phyloP scores from a whole-genome alignment of 805 yeast genomes.

The Wickerhamiella azymoides region DNA sequence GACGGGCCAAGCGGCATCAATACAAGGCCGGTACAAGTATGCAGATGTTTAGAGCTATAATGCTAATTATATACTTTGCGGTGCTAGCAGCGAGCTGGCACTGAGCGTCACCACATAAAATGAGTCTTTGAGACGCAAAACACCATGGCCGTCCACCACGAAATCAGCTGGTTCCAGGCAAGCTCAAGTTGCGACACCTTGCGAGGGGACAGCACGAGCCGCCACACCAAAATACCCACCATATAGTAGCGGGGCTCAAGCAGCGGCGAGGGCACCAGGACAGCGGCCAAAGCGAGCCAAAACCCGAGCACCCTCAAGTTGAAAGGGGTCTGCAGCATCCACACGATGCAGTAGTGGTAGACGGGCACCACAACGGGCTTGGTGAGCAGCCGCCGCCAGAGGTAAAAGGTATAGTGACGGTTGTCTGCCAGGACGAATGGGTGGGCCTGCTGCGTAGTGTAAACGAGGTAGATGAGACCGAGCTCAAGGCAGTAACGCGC shows the following conservation, averaged over 20 bases:
- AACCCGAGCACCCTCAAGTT: conserved; percentile 28
- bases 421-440: conserved; percentile 90
- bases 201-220: conserved; percentile 34
- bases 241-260: conserved; percentile 91
- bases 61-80: not conserved
- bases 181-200: conserved; percentile 37
- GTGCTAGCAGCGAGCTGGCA: no score
- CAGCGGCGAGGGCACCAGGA: conserved; percentile 78
- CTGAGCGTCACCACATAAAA: conserved; percentile 84
- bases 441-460: conserved; percentile 49
- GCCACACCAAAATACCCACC: conserved; percentile 63
- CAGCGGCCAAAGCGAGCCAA: conserved; percentile 37
- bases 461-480: conserved; percentile 11
- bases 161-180: conserved; percentile 45
- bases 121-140: conserved; percentile 54
- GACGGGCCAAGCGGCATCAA: no score
- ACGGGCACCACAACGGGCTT: conserved; percentile 39
- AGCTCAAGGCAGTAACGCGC: conserved; percentile 9
- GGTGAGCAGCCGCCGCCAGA: conserved; percentile 55
- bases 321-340: conserved; percentile 23
- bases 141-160: conserved; percentile 37
- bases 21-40: no score
- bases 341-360: conserved; percentile 45
- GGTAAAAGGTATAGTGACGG: conserved; percentile 82
- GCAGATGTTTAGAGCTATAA: no score